Base-by-base conservation (phyloP, 176 grass and related monocot genomes). In the Zea mays region DNA sequence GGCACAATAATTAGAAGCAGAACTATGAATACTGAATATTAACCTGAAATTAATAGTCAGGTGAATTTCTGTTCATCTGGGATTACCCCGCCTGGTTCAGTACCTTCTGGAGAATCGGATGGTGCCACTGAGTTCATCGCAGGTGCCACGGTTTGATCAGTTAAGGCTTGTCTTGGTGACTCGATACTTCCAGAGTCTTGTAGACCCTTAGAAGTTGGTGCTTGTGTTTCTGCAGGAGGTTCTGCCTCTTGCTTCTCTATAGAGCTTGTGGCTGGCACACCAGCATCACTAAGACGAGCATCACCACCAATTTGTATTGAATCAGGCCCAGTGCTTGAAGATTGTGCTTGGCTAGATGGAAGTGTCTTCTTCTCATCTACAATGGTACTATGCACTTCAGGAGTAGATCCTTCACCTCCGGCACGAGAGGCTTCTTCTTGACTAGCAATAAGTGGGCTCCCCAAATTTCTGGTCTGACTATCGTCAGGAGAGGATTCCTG, bases 401-500 rank as follows among this genome's bases (percentile, higher is more conserved):
- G 19, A 3, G 10, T 70, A 34, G 44, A 36, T 36, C 42, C 65
- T 60, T 82, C 47, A 44, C 40, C 14, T 34, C 47, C 40, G 21
- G 45, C 36, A 49, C 36, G 19, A 77, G 65, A 61, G 51, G 51
- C 16, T 7, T 54, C 51, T 17, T 54, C 50, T 52, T 16, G 50
- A 15, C 15, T 54, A 54, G 5, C 51, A 17, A 17, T 54, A 54
- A 54, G 5, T n/a, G 51, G 51, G 51, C 3, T 41, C 13, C 27
- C 36, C 19, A 84, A 44, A 39, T 71, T 58, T 71, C 82, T 39
- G n/a, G 77, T 76, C 20, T 21, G 19, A 37, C 64, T 10, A 79
- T 84, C 67, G 20, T 79, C 45, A 16, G 46, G 51, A 17, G 15
- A 33, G 20, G 37, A 39, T 50, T 76, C 54, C 64, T 54, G 15